Evolutionary conservation across 768 basidiomycete species (phyloP).

Genomic region (Paxillus involutus): DNA sequence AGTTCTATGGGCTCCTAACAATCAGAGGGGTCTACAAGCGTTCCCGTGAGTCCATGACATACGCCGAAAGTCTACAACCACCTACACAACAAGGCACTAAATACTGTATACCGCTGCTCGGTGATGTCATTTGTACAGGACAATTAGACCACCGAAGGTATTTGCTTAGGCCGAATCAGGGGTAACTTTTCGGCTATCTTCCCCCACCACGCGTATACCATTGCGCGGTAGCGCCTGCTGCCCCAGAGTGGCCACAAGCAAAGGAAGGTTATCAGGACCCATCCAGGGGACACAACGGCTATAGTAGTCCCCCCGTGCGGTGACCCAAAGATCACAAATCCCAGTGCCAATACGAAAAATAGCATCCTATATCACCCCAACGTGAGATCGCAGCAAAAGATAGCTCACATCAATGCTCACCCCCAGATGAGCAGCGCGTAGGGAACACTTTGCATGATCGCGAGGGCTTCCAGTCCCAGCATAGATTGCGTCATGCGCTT

Average conservation of each 20-base stretch:
- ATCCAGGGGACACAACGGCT: background rate
- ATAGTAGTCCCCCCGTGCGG: background rate
- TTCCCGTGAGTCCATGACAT: too few species aligned
- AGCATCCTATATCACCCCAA: slow-evolving; percentile 2
- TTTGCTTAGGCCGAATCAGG: too few species aligned
- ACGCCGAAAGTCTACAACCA: too few species aligned
- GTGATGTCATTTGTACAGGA: too few species aligned
- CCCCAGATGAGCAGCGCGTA: slow-evolving; percentile 32
- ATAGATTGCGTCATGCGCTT: background rate
- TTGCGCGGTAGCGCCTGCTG: background rate
- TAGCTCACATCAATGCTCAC: background rate
- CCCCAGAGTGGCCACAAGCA: slow-evolving; percentile 3
- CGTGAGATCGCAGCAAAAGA: background rate
- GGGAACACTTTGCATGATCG: slow-evolving; percentile 33
- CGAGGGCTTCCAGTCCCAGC: slow-evolving; percentile 21
- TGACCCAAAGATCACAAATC: background rate
- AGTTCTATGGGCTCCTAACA: too few species aligned
- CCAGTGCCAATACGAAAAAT: slow-evolving; percentile 1
- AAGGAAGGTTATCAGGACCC: background rate
- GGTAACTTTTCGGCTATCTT: background rate
- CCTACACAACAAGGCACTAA: too few species aligned
- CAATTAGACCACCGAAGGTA: background rate
- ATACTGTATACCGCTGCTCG: too few species aligned
- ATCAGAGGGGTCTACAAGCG: too few species aligned
- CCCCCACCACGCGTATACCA: background rate